A percentile compares a stretch with the other conserved stretches of the same genome.
These are phyloP conservation scores for Pythium myriotylum DNA, from an alignment of 352 stramenopile genomes.

Conservation along the genomic window DNA sequence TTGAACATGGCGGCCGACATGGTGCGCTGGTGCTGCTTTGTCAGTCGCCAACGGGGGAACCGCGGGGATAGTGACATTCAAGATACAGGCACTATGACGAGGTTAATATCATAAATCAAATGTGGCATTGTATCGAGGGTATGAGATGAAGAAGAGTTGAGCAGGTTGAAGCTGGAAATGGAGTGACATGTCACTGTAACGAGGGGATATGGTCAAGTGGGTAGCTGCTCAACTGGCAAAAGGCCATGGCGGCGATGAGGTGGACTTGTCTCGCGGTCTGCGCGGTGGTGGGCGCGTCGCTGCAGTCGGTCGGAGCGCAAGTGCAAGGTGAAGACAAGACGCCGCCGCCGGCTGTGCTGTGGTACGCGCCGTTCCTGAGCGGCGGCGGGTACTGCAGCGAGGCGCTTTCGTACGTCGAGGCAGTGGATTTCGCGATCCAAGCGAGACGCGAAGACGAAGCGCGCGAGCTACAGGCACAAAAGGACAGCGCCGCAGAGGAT, in stretches of 20 bases:
- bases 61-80: constrained; percentile 12
- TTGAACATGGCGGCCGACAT: constrained; percentile 75
- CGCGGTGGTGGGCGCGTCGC: neutral
- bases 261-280: neutral
- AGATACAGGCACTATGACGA: constrained; percentile 4
- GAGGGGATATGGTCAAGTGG: neutral
- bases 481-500: neutral
- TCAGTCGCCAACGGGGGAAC: neutral
- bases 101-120: too few relatives aligned
- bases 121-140: neutral
- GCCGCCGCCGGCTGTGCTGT: constrained; percentile 59
- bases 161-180: too few relatives aligned
- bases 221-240: constrained; percentile 1
- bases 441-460: constrained; percentile 21
- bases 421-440: constrained; percentile 47
- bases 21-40: too few relatives aligned
- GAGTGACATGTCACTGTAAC: constrained; percentile 4
- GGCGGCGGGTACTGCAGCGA: constrained; percentile 93
- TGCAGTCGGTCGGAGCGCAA: neutral
- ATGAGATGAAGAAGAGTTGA: too few relatives aligned
- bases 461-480: constrained; percentile 31
- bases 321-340: neutral
- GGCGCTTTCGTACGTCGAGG: constrained; percentile 84
- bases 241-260: neutral
- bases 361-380: constrained; percentile 91